phyloP scores from a whole-genome alignment of 1,284 basidiomycete genomes.

The Bjerkandera adusta region DNA sequence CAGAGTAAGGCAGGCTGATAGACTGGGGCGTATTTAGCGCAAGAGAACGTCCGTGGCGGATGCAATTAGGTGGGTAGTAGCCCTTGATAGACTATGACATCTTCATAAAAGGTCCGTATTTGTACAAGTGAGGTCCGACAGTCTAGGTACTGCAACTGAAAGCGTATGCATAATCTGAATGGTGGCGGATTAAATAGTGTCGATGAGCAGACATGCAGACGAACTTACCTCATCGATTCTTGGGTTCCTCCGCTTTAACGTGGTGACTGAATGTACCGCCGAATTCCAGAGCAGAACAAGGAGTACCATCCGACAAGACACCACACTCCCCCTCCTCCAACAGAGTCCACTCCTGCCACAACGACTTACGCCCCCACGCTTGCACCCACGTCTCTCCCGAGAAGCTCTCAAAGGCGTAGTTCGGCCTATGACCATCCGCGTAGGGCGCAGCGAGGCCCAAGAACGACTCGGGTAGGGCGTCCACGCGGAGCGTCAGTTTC shows the following conservation, averaged over 20 bases:
- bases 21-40: no score
- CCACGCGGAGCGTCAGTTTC: slow-evolving; percentile 19
- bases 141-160: no score
- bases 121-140: no score
- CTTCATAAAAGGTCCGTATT: no score
- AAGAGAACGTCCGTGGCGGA: no score
- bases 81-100: no score
- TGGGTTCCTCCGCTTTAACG: neutral
- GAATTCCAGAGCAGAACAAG: slow-evolving; percentile 25
- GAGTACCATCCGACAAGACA: slow-evolving; percentile 11
- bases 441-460: slow-evolving; percentile 23
- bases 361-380: slow-evolving; percentile 19
- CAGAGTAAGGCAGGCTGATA: no score
- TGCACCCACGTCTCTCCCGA: slow-evolving; percentile 16
- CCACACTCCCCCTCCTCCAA: slow-evolving; percentile 21
- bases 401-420: slow-evolving; percentile 27
- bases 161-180: no score
- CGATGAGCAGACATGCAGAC: no score
- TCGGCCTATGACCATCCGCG: slow-evolving; percentile 20
- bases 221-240: neutral
- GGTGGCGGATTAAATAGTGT: no score
- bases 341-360: slow-evolving; percentile 21
- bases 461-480: slow-evolving; percentile 21
- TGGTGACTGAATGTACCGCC: slow-evolving; percentile 22
- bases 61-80: no score